Evolutionary conservation across 2,329 filamentous ascomycete species (phyloP).

Genomic region (Neonectria hederae): DNA sequence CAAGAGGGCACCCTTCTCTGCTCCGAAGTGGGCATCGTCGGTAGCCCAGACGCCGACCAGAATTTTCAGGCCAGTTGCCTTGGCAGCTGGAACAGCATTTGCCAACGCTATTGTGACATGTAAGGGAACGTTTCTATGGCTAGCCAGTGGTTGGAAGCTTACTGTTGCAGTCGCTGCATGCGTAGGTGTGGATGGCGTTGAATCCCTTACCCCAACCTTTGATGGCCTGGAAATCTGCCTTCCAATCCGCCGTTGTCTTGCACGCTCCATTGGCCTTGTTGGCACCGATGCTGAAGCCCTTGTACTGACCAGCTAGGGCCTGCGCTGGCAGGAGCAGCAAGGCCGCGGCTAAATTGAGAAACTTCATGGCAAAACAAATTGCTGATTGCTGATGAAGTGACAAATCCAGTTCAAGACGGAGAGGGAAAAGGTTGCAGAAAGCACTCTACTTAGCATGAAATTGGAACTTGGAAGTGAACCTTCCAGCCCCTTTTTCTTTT

Average conservation of each 20-base stretch:
- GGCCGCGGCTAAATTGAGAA: slow-evolving; percentile 29
- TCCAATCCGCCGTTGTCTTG: slow-evolving; percentile 39
- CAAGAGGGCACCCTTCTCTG: slow-evolving; percentile 38
- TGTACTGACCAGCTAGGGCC: slow-evolving; percentile 36
- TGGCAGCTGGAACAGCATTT: slow-evolving; percentile 39
- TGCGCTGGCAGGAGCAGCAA: slow-evolving; percentile 33
- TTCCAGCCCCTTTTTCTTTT: background rate
- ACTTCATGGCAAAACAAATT: slow-evolving; percentile 27
- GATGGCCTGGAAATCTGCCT: slow-evolving; percentile 39
- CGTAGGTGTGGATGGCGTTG: slow-evolving; percentile 38
- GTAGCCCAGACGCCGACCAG: slow-evolving; percentile 39
- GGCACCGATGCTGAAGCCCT: slow-evolving; percentile 39
- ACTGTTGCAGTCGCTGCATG: slow-evolving; percentile 37
- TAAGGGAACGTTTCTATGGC: background rate
- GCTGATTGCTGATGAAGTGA: background rate
- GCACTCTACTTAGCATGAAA: background rate
- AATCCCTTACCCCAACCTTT: slow-evolving; percentile 40
- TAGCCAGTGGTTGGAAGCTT: background rate
- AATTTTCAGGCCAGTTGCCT: slow-evolving; percentile 37
- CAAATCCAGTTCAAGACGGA: background rate
- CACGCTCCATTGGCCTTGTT: slow-evolving; percentile 36
- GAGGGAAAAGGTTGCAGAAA: background rate
- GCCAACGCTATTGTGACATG: slow-evolving; percentile 26
- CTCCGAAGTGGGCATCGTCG: slow-evolving; percentile 36
- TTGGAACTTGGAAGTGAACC: background rate